Evolutionary conservation across 305 asterid species (phyloP).

Genomic region (Monarda citriodora): DNA sequence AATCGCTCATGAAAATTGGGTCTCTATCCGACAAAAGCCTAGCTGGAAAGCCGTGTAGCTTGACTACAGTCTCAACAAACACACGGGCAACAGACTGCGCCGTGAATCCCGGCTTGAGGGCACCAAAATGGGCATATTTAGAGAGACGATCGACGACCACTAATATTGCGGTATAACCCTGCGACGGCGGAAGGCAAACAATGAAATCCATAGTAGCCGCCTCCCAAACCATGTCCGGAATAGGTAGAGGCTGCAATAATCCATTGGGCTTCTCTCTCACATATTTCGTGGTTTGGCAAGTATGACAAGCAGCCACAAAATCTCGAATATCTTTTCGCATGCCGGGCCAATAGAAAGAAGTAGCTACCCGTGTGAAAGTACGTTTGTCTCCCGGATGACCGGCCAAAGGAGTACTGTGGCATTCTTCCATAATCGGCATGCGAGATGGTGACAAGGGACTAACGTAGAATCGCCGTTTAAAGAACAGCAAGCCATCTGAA

Average conservation of each 20-base stretch:
- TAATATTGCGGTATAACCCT: background rate
- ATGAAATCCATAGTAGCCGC: slow-evolving; percentile 3
- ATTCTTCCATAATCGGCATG: background rate
- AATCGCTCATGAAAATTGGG: too few species aligned
- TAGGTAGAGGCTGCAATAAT: background rate
- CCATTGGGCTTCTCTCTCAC: background rate
- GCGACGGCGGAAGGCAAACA: too few species aligned
- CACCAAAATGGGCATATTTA: background rate
- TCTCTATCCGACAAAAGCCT: too few species aligned
- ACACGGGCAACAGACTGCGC: background rate
- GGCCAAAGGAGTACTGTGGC: too few species aligned
- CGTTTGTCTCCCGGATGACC: too few species aligned
- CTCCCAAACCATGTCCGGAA: background rate
- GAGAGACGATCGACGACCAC: background rate
- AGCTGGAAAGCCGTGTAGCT: too few species aligned
- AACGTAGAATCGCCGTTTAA: too few species aligned
- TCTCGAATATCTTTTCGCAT: background rate
- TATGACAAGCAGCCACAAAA: background rate
- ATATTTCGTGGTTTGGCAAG: background rate
- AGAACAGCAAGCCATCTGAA: too few species aligned
- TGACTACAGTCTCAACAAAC: too few species aligned
- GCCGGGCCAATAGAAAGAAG: background rate
- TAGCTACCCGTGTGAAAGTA: background rate
- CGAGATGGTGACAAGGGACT: too few species aligned
- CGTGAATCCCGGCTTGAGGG: background rate